Percentiles rank a stretch among this genome's conserved stretches.
Evolutionary conservation across 805 yeast genomes (phyloP).

Genomic region (Candida dendrica): DNA sequence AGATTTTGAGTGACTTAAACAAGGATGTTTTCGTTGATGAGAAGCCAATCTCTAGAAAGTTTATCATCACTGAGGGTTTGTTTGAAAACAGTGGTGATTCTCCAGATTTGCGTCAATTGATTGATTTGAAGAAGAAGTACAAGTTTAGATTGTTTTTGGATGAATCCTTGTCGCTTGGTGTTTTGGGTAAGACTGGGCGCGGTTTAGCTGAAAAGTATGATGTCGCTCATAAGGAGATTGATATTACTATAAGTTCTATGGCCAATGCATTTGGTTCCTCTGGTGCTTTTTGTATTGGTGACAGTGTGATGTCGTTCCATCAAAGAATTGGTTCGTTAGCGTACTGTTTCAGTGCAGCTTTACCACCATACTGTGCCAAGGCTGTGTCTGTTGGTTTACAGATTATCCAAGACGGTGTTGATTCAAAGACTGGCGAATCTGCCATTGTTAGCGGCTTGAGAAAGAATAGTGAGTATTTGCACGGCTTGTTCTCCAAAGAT

Average conservation of each 20-base stretch:
- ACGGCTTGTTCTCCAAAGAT: slow-evolving; percentile 34
- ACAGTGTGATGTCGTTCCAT: slow-evolving; percentile 74
- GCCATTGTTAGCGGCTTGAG: slow-evolving; percentile 28
- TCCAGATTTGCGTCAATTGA: slow-evolving; percentile 58
- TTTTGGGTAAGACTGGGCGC: slow-evolving; percentile 76
- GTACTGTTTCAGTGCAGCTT: slow-evolving; percentile 88
- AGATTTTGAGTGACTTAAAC: slow-evolving; percentile 45
- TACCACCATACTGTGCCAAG: slow-evolving; percentile 85
- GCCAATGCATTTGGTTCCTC: slow-evolving; percentile 76
- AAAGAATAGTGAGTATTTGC: slow-evolving; percentile 30
- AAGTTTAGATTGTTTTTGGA: slow-evolving; percentile 85
- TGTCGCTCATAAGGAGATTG: slow-evolving; percentile 57
- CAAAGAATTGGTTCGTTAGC: slow-evolving; percentile 88
- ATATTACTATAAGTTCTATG: slow-evolving; percentile 82
- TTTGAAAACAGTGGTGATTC: slow-evolving; percentile 79
- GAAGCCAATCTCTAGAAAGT: slow-evolving; percentile 78
- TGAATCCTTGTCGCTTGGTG: slow-evolving; percentile 83
- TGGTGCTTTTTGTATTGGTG: slow-evolving; percentile 94
- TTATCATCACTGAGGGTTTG: slow-evolving; percentile 86
- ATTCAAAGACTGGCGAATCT: slow-evolving; percentile 28
- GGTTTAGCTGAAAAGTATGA: slow-evolving; percentile 75
- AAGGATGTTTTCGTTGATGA: slow-evolving; percentile 27
- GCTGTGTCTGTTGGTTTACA: slow-evolving; percentile 50
- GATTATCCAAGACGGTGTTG: slow-evolving; percentile 34
- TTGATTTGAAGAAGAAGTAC: slow-evolving; percentile 70